phyloP scores from a whole-genome alignment of 768 basidiomycete species.

The Tricholoma bakamatsutake region DNA sequence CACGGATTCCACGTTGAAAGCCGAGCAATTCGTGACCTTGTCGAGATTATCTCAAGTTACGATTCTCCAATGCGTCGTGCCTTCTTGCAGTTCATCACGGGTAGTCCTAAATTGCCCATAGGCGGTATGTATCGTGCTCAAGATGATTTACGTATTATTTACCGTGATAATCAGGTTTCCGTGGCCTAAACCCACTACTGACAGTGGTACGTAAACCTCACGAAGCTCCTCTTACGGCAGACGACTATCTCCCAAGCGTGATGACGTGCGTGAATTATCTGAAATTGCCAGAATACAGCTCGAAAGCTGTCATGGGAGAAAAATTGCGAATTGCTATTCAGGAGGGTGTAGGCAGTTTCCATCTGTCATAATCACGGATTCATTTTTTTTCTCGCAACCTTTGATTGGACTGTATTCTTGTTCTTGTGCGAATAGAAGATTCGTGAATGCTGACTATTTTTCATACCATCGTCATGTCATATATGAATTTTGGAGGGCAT shows the following conservation, averaged over 20 bases:
- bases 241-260: conserved; percentile 93
- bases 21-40: conserved; percentile 79
- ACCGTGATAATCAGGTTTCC: conserved; percentile 60
- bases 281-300: conserved; percentile 94
- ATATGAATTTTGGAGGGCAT: too few relatives aligned
- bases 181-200: conserved; percentile 86
- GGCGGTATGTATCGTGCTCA: conserved; percentile 54
- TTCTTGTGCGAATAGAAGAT: conserved; percentile 1
- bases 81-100: conserved; percentile 95
- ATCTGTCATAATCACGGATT: conserved; percentile 66
- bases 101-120: conserved; percentile 93
- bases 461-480: too few relatives aligned
- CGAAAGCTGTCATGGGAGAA: conserved; percentile 76
- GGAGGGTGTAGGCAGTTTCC: conserved; percentile 96
- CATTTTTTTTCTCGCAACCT: conserved; percentile 1
- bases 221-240: conserved; percentile 83
- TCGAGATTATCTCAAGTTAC: conserved; percentile 83
- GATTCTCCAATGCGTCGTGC: conserved; percentile 70
- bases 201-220: conserved; percentile 98
- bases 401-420: conserved; percentile 9
- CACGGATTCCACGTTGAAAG: conserved; percentile 98
- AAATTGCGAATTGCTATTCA: conserved; percentile 82
- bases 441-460: background rate
- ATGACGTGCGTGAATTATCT: conserved; percentile 99
- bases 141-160: background rate